Evolutionary conservation across 2,329 filamentous ascomycete genomes (phyloP), one percentile per base, ranked within the genome.

Genomic region (Septoria linicola): DNA sequence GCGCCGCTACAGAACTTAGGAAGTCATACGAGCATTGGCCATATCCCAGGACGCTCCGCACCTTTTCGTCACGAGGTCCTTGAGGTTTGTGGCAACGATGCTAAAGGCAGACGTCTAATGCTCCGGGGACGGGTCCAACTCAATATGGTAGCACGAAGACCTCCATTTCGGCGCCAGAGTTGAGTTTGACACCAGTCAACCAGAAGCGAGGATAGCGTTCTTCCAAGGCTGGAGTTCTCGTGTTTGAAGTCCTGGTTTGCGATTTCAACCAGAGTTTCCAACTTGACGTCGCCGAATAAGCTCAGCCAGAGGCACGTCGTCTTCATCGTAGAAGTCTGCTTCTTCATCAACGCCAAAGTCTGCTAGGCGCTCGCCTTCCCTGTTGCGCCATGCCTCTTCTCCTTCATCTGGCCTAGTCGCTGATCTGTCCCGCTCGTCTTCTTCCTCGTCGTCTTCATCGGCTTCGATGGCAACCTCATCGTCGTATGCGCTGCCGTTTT

Each of bases 321-420:
- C 82, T 56, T 83, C 81, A 59, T 82, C 76, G 21, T 82, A 80
- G 40, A 84, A 84, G 55, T 89, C 85, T 0, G 78, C 80, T 11
- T 88, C 85, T 62, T 89, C 86, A 60, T 92, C 88, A 0, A 93
- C 87, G 1, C 88, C 88, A 63, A 84, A 93, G 62, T 93, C 88
- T 35, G 80, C 76, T 42, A 93, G 70, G 27, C 82, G 75, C 64
- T 92, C 87, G 1, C 88, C 88, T 45, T 92, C 87, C 0, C 81
- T 77, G 59, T 91, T 92, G 0, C 77, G 81, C 88, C 88, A 93
- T 4, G 73, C 79, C 35, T 78, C 77, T 62, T 80, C 76, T 4
- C 78, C 80, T 58, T 76, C 61, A 34, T 62, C 44, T n/a, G 20
- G 41, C 8, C 32, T 17, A 8, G 5, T 27, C 5, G 21, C 10